Conservation (phyloP, 176 grass and related monocot species). For the Saccharum spontaneum region DNA sequence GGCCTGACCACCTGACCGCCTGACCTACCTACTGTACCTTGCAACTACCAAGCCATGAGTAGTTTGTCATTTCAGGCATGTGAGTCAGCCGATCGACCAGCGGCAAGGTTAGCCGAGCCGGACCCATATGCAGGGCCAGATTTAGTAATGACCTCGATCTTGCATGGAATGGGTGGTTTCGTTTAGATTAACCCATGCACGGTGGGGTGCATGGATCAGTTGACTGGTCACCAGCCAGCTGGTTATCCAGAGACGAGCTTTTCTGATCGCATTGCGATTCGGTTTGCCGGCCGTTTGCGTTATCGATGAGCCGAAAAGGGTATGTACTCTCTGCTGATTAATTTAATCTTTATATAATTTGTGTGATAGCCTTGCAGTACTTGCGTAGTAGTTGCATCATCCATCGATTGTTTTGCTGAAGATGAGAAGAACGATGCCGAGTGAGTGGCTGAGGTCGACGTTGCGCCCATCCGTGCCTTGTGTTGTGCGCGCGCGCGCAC, state of each 20-base stretch:
- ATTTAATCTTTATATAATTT: neutral
- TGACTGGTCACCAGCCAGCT: neutral
- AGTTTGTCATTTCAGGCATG: conserved; percentile 15
- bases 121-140: neutral
- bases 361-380: neutral
- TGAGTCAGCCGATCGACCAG: neutral
- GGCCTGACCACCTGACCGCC: neutral
- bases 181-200: neutral
- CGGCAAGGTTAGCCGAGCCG: neutral
- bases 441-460: neutral
- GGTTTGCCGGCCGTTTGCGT: neutral
- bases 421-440: neutral
- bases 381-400: neutral
- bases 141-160: neutral
- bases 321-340: neutral
- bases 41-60: neutral
- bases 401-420: neutral
- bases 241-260: neutral
- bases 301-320: neutral
- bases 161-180: neutral
- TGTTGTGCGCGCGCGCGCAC: neutral
- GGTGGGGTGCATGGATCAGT: neutral
- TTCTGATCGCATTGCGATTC: neutral
- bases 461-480: neutral
- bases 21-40: neutral